Evolutionary conservation across 257 asterid species (phyloP).

Genomic region (Dorcoceras hygrometricum): DNA sequence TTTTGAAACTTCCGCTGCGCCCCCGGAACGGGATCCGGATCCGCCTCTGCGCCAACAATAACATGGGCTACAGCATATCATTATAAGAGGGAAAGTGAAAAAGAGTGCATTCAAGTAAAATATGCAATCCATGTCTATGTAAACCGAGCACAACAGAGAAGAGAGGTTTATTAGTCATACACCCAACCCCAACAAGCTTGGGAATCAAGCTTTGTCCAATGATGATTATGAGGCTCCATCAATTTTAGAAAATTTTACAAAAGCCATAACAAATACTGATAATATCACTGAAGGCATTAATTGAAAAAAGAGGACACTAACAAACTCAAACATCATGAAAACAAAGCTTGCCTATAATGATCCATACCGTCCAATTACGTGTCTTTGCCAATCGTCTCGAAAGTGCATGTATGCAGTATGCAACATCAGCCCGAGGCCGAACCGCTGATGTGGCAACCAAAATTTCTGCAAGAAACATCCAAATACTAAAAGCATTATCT

Average conservation of each 20-base stretch:
- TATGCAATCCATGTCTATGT: too few relatives aligned
- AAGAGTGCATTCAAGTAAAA: neutral
- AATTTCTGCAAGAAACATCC: slow-evolving; percentile 74
- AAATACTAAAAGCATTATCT: slow-evolving; percentile 27
- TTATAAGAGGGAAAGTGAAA: neutral
- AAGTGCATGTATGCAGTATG: slow-evolving; percentile 90
- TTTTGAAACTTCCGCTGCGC: too few relatives aligned
- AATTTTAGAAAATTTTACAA: neutral
- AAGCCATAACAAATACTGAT: slow-evolving; percentile 1
- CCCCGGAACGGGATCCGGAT: too few relatives aligned
- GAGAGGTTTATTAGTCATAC: neutral
- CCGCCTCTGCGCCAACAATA: too few relatives aligned
- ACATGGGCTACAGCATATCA: neutral
- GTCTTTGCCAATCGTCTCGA: slow-evolving; percentile 89
- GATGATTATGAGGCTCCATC: neutral
- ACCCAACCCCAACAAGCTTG: too few relatives aligned
- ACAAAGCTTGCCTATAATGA: slow-evolving; percentile 12
- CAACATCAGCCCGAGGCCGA: slow-evolving; percentile 93
- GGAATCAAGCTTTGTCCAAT: too few relatives aligned
- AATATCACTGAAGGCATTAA: neutral
- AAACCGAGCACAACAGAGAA: neutral
- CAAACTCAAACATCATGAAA: slow-evolving; percentile 11
- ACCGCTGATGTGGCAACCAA: slow-evolving; percentile 67
- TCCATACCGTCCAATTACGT: slow-evolving; percentile 91
- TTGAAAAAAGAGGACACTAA: slow-evolving; percentile 7